Percentiles rank a stretch among this genome's conserved stretches.
These are phyloP conservation scores for Curvularia sp. DNA, from an alignment of 2,329 filamentous ascomycete genomes.

Conservation along the genomic window DNA sequence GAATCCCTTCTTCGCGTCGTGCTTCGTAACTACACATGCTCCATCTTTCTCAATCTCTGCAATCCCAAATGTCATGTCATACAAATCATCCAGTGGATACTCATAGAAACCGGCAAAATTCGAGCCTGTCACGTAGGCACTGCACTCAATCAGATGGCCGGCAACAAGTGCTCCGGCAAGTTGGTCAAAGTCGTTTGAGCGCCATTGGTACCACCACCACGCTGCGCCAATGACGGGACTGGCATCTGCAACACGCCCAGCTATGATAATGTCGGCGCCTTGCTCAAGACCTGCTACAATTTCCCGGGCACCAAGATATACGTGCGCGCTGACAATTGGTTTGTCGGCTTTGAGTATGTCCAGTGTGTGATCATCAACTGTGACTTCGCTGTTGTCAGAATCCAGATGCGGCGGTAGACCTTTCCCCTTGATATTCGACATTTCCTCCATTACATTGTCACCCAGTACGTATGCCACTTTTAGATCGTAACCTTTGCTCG, in stretches of 20 bases:
- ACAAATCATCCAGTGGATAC: constrained; percentile 51
- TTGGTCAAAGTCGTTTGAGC: not conserved
- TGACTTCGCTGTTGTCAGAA: constrained; percentile 45
- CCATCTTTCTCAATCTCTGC: constrained; percentile 58
- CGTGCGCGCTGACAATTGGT: not conserved
- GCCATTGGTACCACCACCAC: not conserved
- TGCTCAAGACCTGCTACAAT: not conserved
- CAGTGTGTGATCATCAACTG: not conserved
- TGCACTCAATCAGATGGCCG: constrained; percentile 51
- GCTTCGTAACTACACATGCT: constrained; percentile 58
- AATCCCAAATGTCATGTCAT: constrained; percentile 58
- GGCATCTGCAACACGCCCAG: not conserved
- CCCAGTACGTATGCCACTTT: constrained; percentile 56
- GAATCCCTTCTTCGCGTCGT: constrained; percentile 52
- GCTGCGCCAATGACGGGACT: not conserved
- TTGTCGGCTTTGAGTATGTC: not conserved
- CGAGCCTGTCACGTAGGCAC: constrained; percentile 60
- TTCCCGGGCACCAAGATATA: not conserved
- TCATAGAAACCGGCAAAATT: constrained; percentile 63
- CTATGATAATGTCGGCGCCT: not conserved
- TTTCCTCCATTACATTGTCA: constrained; percentile 53
- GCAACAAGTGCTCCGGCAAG: not conserved
- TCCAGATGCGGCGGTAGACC: constrained; percentile 53
- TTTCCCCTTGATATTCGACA: constrained; percentile 41
- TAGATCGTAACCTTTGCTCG: constrained; percentile 46